A percentile compares a stretch with the other conserved stretches of the same genome.
Evolutionary conservation across 768 basidiomycete species (phyloP).

Genomic region (Lactarius psammicola): DNA sequence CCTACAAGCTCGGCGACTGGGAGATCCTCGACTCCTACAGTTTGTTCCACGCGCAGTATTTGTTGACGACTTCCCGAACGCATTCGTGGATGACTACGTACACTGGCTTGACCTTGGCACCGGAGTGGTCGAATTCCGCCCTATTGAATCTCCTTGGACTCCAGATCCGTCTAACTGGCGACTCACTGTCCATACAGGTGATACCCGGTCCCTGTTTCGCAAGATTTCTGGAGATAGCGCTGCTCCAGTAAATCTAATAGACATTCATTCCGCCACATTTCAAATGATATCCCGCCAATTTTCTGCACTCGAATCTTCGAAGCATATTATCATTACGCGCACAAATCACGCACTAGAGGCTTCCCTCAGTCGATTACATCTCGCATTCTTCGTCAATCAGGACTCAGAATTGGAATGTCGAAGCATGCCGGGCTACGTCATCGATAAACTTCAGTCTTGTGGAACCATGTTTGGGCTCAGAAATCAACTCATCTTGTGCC

Average conservation of each 20-base stretch:
- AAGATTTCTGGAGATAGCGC: neutral
- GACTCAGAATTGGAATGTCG: conserved; percentile 38
- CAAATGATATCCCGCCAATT: neutral
- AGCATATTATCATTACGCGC: neutral
- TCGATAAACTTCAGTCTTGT: conserved; percentile 42
- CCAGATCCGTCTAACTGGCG: conserved; percentile 35
- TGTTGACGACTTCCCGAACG: conserved; percentile 34
- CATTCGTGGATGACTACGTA: neutral
- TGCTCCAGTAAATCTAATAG: neutral
- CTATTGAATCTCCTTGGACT: conserved; percentile 34
- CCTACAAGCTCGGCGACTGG: neutral
- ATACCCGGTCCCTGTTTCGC: neutral
- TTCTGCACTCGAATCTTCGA: neutral
- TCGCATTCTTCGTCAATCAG: conserved; percentile 42
- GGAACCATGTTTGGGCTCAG: conserved; percentile 47
- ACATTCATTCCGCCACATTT: neutral
- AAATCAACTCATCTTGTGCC: conserved; percentile 32
- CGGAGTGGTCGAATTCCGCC: conserved; percentile 36
- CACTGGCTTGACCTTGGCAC: conserved; percentile 38
- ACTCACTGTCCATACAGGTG: neutral
- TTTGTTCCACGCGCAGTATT: conserved; percentile 38
- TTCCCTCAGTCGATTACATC: conserved; percentile 40
- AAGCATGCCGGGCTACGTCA: conserved; percentile 43
- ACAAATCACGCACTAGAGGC: neutral
- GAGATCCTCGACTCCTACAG: conserved; percentile 22